Percentiles rank a stretch among this genome's conserved stretches.
Conservation (phyloP, 2,329 filamentous ascomycete genomes). For the Tothia fuscella region DNA sequence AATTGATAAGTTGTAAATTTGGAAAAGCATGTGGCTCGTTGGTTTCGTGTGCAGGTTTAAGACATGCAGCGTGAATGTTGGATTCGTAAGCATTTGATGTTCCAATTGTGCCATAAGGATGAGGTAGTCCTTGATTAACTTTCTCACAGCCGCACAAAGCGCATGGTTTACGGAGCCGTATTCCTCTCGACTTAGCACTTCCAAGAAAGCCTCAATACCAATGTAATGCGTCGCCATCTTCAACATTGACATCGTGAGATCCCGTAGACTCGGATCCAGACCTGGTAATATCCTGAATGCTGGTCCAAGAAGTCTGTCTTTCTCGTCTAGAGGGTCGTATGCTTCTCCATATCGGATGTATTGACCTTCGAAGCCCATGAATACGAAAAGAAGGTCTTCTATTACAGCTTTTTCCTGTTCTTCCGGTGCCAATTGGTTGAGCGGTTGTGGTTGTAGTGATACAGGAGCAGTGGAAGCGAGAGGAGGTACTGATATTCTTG, state of each 20-base stretch:
- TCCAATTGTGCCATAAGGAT: conserved; percentile 88
- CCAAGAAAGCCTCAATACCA: conserved; percentile 82
- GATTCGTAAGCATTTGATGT: conserved; percentile 79
- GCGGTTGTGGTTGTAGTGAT: conserved; percentile 52
- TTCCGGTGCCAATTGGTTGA: conserved; percentile 63
- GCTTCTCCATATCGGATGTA: conserved; percentile 78
- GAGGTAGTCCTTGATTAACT: conserved; percentile 83
- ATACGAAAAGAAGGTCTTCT: conserved; percentile 84
- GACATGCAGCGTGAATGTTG: conserved; percentile 82
- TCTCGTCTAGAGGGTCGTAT: conserved; percentile 76
- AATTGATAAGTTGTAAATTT: conserved; percentile 65
- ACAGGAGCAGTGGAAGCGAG: conserved; percentile 55
- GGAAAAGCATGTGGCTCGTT: conserved; percentile 81
- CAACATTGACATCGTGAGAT: conserved; percentile 78
- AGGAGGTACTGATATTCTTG: conserved; percentile 49
- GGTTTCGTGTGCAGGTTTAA: conserved; percentile 85
- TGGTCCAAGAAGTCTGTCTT: conserved; percentile 75
- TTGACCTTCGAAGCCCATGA: conserved; percentile 98
- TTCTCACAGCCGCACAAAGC: conserved; percentile 86
- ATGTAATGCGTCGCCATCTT: conserved; percentile 91
- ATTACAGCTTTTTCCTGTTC: conserved; percentile 77
- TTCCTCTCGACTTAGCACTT: conserved; percentile 84
- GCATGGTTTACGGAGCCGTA: conserved; percentile 94
- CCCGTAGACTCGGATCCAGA: conserved; percentile 80
- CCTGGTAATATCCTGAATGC: conserved; percentile 68